Conservation (phyloP, 192 early-diverging fungal species). For the Mortierella hygrophila region DNA sequence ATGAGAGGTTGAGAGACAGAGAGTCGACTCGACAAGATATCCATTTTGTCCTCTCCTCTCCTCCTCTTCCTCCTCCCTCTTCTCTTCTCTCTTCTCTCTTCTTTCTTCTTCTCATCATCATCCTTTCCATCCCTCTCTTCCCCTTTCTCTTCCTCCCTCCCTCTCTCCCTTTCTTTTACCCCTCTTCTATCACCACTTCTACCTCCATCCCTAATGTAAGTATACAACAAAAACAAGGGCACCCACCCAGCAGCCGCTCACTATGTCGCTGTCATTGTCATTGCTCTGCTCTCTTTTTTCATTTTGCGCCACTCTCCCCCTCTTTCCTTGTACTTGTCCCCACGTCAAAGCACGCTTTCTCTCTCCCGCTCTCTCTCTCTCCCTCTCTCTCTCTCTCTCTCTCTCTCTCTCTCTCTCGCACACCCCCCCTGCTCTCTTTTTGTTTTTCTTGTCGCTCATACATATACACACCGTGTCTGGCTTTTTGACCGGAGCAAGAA, state of each 20-base stretch:
- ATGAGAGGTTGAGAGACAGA: not conserved
- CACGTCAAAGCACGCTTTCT: not conserved
- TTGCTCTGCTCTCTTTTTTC: not conserved
- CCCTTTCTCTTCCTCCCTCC: not conserved
- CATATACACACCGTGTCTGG: not conserved
- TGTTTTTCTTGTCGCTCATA: not conserved
- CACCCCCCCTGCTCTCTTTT: constrained; percentile 7
- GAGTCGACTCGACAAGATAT: not conserved
- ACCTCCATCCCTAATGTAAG: not conserved
- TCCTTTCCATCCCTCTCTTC: not conserved
- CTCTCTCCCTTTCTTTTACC: not conserved
- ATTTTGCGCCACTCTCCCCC: not conserved
- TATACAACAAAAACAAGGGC: not conserved
- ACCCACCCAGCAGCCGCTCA: too few species aligned
- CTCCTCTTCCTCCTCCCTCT: not conserved
- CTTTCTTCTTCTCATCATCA: not conserved
- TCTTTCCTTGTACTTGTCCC: not conserved
- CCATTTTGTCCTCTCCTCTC: not conserved
- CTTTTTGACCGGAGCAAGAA: not conserved
- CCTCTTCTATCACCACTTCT: not conserved
- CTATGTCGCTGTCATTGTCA: too few species aligned
- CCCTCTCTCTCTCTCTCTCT: not conserved
- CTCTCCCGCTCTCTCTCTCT: too few species aligned
- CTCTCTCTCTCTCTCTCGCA: not conserved
- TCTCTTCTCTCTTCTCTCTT: constrained; percentile 12